Base-by-base conservation (phyloP, 164 flowering plant genomes). In the Magnolia changhungtana region DNA sequence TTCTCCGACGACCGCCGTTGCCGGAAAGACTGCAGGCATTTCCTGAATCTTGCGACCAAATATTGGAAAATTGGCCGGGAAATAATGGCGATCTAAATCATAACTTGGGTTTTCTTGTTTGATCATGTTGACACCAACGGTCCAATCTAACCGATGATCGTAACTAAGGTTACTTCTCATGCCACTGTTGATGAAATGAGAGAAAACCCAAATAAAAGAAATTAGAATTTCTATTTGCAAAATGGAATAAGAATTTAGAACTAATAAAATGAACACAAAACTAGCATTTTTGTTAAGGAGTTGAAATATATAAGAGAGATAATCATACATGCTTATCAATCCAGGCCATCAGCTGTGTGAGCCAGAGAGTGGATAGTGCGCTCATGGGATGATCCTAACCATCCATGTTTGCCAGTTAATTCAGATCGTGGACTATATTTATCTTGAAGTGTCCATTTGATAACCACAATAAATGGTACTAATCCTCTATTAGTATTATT, bases 21-120 rank as follows among this genome's bases (percentile, higher is more conserved):
- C n/a, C 19, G 74, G 64, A 13, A 70, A 70, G 29, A 49, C 8
- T 49, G 29, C 51, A 3, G 72, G 72, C 29, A 70, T n/a, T 23
- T 49, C 58, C 29, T 24, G 52, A n/a, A 50, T 8, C 52, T 50
- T 70, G 9, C 23, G 72, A 11, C 55, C 27, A n/a, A 68, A 8
- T 18, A 68, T 7, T 1, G 50, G 71, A 68, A 31, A 31, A 29
- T 27, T 45, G 18, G 45, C 50, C 3, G 29, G 29, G 13, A 20
- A 23, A 29, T 16, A 68, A 3, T 29, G 49, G 18, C 45, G 27
- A 14, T 70, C 72, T 16, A 55, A 72, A 72, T 52, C 27, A 63
- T 13, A 52, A 55, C 63, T n/a, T 24, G n/a, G 63, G 31, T 52
- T 27, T 24, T 72, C 74, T 72, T 24, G 74, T 72, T 72, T 72